These are phyloP conservation scores for Stagonosporopsis chrysanthemi DNA, from an alignment of 2,329 filamentous ascomycete genomes.

Conservation along the genomic window DNA sequence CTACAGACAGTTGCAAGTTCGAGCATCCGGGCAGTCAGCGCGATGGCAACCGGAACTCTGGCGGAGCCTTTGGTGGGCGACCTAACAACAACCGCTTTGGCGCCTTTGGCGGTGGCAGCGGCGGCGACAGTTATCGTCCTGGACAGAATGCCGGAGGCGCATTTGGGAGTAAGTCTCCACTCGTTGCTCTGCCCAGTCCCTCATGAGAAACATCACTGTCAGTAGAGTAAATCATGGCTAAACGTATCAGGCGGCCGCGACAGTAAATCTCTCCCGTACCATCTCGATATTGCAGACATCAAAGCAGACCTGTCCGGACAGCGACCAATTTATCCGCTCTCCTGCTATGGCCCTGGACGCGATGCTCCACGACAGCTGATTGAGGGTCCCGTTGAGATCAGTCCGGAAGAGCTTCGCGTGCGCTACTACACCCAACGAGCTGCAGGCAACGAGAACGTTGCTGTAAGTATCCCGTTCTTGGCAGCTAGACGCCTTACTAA, in stretches of 20 bases:
- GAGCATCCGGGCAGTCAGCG: conserved; percentile 62
- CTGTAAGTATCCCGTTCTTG: conserved; percentile 50
- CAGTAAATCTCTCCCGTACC: conserved; percentile 31
- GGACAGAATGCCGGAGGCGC: conserved; percentile 35
- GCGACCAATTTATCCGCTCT: conserved; percentile 83
- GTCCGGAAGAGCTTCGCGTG: conserved; percentile 84
- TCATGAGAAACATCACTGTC: not conserved
- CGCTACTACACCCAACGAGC: conserved; percentile 71
- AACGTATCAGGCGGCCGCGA: conserved; percentile 27
- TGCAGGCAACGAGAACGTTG: conserved; percentile 65
- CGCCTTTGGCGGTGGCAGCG: conserved; percentile 51
- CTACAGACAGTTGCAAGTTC: conserved; percentile 63
- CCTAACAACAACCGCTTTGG: conserved; percentile 61
- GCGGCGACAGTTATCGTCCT: conserved; percentile 45
- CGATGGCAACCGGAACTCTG: conserved; percentile 31
- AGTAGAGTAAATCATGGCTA: not conserved
- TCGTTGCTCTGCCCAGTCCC: not conserved
- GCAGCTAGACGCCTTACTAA: conserved; percentile 18
- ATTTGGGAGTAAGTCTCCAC: conserved; percentile 50
- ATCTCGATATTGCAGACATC: conserved; percentile 42
- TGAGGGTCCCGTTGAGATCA: conserved; percentile 83
- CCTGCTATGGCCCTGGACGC: conserved; percentile 80
- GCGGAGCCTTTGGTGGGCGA: conserved; percentile 36
- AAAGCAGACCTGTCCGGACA: conserved; percentile 71
- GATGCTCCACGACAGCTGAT: conserved; percentile 84